Base-by-base conservation (phyloP, 2,329 filamentous ascomycete species). In the Monosporascus sp. region DNA sequence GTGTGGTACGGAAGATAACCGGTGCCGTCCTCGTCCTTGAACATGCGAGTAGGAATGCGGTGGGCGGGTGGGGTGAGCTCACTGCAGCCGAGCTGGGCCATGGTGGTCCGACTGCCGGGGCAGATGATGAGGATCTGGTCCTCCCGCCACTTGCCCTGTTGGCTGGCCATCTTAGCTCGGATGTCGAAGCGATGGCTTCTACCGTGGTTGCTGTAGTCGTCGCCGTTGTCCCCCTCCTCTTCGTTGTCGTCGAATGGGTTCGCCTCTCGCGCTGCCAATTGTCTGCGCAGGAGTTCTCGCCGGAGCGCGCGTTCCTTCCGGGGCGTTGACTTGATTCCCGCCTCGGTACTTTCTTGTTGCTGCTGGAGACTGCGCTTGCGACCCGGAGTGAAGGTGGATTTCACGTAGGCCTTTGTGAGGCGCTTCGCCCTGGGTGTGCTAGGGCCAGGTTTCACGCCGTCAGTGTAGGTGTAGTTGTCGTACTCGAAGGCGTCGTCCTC, bases 1-100 rank as follows among this genome's bases (percentile, higher is more conserved):
- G 94, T 88, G 65, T 89, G 87, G 64, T 91, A 88, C 2, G 93
- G 91, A 65, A 77, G 70, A 75, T 79, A 85, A 35, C 93, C 88
- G 67, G 84, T 91, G 67, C 88, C 85, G 54, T 90, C 89, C 51
- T 82, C 80, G 66, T 95, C 91, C 61, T 86, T 84, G 51, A 97
- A 99, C 91, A 99, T 96, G 75, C 94, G 88, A 72, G 93, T 97
- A 35, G 89, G 85, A 61, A 97, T 82, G 61, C 91, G 89, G 70
- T 89, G 83, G 57, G 86, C 81, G n/a, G 94, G 91, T 44, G 91
- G 92, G 37, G 92, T 96, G 70, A 97, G 87, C 76, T 97, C 92
- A 63, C 85, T 86, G 63, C 94, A 87, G 50, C 92, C 92, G 41
- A 96, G 82, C 79, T 96, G 91, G 61, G 91, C 92, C 75, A 96